Conservation (phyloP, 345 rosid genomes). For the Acer campestre region DNA sequence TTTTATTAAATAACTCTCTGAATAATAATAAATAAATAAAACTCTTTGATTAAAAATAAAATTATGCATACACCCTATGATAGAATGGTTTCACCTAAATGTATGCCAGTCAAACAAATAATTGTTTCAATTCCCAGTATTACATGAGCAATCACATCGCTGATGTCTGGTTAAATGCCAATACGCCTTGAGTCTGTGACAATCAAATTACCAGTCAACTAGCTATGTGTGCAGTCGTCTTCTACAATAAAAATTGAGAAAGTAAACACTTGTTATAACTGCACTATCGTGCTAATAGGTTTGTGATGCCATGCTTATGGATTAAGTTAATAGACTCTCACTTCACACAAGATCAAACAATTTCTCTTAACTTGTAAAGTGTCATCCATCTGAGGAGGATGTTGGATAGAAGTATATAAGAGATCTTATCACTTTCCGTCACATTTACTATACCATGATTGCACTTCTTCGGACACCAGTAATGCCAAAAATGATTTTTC, state of each 20-base stretch:
- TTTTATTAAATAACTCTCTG: neutral
- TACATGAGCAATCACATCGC: neutral
- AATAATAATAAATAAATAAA: neutral
- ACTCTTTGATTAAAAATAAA: neutral
- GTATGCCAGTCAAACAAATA: neutral
- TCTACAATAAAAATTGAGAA: neutral
- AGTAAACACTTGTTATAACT: neutral
- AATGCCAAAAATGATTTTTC: neutral
- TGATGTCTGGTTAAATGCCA: too few species aligned
- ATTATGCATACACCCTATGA: neutral
- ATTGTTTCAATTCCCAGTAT: neutral
- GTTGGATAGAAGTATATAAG: neutral
- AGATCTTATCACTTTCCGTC: neutral
- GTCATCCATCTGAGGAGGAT: neutral
- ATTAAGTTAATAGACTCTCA: neutral
- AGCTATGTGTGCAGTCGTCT: neutral
- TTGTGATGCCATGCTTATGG: neutral
- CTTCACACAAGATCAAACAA: neutral
- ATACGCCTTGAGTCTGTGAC: neutral
- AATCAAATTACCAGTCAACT: neutral
- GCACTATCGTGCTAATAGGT: neutral
- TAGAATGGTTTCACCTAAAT: neutral
- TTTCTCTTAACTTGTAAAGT: slow-evolving; percentile 4
- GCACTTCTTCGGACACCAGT: neutral
- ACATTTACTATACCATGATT: neutral